Evolutionary conservation across 2,329 filamentous ascomycete genomes (phyloP).

Genomic region (Xylariaceae sp.): DNA sequence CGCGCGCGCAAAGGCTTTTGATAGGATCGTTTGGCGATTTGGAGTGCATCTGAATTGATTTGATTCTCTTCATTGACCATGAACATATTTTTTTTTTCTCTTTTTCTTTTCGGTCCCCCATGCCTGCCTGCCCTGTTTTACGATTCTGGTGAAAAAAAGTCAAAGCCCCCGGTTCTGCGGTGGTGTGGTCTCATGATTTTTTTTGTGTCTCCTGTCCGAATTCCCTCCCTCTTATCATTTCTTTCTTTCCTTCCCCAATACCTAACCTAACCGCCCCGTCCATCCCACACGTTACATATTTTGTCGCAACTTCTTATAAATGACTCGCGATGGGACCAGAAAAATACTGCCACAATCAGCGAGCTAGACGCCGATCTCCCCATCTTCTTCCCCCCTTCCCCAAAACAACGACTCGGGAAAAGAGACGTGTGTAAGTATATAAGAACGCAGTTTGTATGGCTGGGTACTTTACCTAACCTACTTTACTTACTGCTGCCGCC

Average conservation of each 20-base stretch:
- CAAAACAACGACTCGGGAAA: conserved; percentile 12
- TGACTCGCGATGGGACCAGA: neutral
- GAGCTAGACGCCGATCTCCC: neutral
- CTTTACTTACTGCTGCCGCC: neutral
- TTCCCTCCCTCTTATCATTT: neutral
- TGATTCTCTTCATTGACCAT: conserved; percentile 32
- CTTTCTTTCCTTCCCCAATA: neutral
- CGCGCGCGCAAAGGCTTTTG: conserved; percentile 38
- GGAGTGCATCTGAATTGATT: conserved; percentile 40
- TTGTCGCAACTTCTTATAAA: too few relatives aligned
- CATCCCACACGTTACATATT: too few relatives aligned
- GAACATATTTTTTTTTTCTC: too few relatives aligned
- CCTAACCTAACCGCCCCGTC: too few relatives aligned
- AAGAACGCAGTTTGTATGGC: neutral
- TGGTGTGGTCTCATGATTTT: neutral
- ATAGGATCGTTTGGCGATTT: conserved; percentile 39
- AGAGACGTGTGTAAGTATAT: neutral
- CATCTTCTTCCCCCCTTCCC: neutral
- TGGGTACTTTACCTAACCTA: too few relatives aligned
- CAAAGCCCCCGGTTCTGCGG: too few relatives aligned
- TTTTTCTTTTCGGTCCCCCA: too few relatives aligned
- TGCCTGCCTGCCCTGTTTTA: too few relatives aligned
- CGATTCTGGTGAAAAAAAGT: too few relatives aligned
- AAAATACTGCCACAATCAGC: neutral
- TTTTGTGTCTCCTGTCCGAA: neutral